Base-by-base conservation (phyloP, 2,329 filamentous ascomycete species). In the Harringtonia aguacate region DNA sequence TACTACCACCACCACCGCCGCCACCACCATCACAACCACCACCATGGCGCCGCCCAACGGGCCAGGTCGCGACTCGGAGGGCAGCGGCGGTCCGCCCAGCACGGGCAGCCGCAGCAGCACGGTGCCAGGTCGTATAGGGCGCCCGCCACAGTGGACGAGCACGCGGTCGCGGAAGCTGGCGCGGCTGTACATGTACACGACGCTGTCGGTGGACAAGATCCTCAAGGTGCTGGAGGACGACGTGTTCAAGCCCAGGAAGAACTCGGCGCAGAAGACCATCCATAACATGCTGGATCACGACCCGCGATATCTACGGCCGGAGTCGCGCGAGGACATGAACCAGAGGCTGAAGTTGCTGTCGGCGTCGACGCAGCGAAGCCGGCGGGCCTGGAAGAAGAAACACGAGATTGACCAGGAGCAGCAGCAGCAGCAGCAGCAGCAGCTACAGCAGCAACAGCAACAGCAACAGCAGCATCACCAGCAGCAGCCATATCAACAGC, bases 261-360 rank as follows among this genome's bases (percentile, higher is more conserved):
- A 77, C 51, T 77, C 75, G 24, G 73, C 70, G 29, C 73, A 75
- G 53, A 78, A 79, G 59, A 75, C 70, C 20, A 67, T 78, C 50
- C 71, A 72, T 43, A 61, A 63, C 8, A 67, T 76, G 48, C 65
- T 79, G 28, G 74, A 76, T 49, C 75, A 78, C 48, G 72, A 79
- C 31, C 72, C 74, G 27, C 66, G 75, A 54, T 77, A 74, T 66
- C 62, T 78, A 40, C 69, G 72, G 18, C 73, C 75, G 1, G 67
- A 66, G 47, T 66, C 62, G 30, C 61, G 67, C 12, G 62, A 65
- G 17, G 73, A 78, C 41, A 74, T 76, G 67, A 60, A 61, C 36
- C 64, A 66, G 28, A 71, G 73, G 24, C 63, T 77, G 40, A 58
- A 58, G n/a, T 61, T 66, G 47, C 59, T 73, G 4, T 56, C 61